Evolutionary conservation across 768 basidiomycete species (phyloP).

Genomic region (Mycena alexandri): DNA sequence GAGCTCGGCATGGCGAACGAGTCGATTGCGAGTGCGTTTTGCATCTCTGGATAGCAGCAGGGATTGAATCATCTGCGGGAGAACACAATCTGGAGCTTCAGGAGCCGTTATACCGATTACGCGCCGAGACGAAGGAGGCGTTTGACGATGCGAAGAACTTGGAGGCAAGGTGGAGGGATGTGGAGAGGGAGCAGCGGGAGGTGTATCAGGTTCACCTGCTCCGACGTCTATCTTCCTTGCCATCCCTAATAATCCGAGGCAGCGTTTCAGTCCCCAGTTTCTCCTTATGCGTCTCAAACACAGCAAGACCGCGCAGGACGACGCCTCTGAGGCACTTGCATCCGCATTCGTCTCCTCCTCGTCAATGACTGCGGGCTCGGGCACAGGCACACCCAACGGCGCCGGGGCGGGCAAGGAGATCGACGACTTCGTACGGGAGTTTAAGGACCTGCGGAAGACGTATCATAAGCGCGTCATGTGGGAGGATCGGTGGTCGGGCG

Average conservation of each 20-base stretch:
- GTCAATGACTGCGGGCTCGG: slow-evolving; percentile 21
- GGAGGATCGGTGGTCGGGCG: slow-evolving; percentile 88
- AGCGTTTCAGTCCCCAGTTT: slow-evolving; percentile 91
- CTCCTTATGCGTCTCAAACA: slow-evolving; percentile 90
- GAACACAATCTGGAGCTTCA: slow-evolving; percentile 84
- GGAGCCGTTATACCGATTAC: slow-evolving; percentile 78
- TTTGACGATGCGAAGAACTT: slow-evolving; percentile 89
- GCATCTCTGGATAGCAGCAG: background rate
- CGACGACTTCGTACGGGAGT: slow-evolving; percentile 90
- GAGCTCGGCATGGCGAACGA: slow-evolving; percentile 89
- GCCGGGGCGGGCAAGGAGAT: slow-evolving; percentile 63
- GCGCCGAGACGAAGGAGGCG: slow-evolving; percentile 86
- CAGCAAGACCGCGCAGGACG: slow-evolving; percentile 91
- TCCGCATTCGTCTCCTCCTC: slow-evolving; percentile 81
- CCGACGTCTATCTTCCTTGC: background rate
- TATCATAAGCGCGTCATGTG: slow-evolving; percentile 95
- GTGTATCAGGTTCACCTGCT: slow-evolving; percentile 79
- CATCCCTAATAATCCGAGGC: background rate
- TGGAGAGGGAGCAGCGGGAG: slow-evolving; percentile 90
- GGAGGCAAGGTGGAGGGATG: slow-evolving; percentile 86
- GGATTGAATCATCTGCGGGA: slow-evolving; percentile 46
- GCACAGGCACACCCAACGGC: slow-evolving; percentile 52
- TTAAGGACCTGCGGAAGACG: slow-evolving; percentile 87
- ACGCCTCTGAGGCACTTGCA: slow-evolving; percentile 86
- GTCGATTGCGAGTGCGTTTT: slow-evolving; percentile 81